Percentiles rank a stretch among this genome's conserved stretches.
phyloP scores from a whole-genome alignment of 2,329 filamentous ascomycete species.

The Emericellopsis atlantica region DNA sequence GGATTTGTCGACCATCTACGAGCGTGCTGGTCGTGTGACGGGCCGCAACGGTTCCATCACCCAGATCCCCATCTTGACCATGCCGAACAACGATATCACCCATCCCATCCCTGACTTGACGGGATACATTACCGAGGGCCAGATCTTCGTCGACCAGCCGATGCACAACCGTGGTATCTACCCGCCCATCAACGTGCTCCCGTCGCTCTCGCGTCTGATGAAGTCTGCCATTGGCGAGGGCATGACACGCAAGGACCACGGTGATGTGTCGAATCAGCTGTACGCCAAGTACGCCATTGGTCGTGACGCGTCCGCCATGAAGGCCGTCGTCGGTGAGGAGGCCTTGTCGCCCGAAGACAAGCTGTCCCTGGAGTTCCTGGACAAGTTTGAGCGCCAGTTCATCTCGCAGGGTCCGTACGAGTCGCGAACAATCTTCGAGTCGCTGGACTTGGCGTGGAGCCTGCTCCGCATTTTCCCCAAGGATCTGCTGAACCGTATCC shows the following conservation, averaged over 20 bases:
- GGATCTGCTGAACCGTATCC: conserved; percentile 92
- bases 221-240: conserved; percentile 98
- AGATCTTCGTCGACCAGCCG: conserved; percentile 93
- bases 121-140: conserved; percentile 97
- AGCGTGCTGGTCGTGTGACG: conserved; percentile 93
- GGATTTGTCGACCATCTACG: conserved; percentile 99
- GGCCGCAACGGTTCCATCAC: conserved; percentile 98
- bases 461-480: conserved; percentile 95
- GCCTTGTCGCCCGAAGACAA: conserved; percentile 93
- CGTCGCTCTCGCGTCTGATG: conserved; percentile 97
- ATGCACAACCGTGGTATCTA: conserved; percentile 95
- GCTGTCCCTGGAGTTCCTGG: conserved; percentile 91
- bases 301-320: conserved; percentile 96
- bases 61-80: conserved; percentile 96
- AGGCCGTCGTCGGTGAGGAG: conserved; percentile 97
- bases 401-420: conserved; percentile 90
- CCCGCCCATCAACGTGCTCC: conserved; percentile 96
- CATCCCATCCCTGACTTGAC: conserved; percentile 98
- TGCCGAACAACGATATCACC: conserved; percentile 99
- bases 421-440: conserved; percentile 81
- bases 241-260: conserved; percentile 92
- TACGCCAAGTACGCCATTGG: conserved; percentile 99
- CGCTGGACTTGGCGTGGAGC: conserved; percentile 91
- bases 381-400: conserved; percentile 96
- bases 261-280: conserved; percentile 97